Evolutionary conservation across 257 asterid species (phyloP), one percentile per base, ranked within the genome.

Genomic region (Lycium ferocissimum): DNA sequence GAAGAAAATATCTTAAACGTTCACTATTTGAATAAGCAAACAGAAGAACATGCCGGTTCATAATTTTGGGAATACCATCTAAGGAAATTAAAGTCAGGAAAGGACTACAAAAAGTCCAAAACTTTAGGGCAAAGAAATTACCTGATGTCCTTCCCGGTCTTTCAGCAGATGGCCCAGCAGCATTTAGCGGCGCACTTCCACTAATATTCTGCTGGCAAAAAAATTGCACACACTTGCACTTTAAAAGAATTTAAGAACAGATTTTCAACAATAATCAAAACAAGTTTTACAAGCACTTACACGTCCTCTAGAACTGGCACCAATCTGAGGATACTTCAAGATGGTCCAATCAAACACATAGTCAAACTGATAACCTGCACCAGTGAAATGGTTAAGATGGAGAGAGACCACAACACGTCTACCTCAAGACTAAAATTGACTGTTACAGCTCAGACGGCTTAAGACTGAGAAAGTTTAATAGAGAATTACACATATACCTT

Each of bases 291-390:
- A 82, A 84, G 82, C 81, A 88, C 92, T 63, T 76, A 93, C 99
- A 90, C 97, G 91, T 47, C 93, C 88, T 92, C 95, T 89, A 78
- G 99, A 93, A 85, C 96, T 91, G 37, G 98, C 83, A 84, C 98
- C 97, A 78, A 94, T 93, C 90, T 93, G 99, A 84, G 99, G 99
- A 91, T 94, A 92, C 92, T 96, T 96, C 92, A 95, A 83, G 87
- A 94, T 92, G 15, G 99, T 95, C 98, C 99, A 96, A 88, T 96
- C 99, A 88, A 95, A 95, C 69, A 96, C 98, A 85, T 93, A 96
- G 87, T 96, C 99, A 86, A 96, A 94, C 86, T 96, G 99, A 90
- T 94, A 96, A 85, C 98, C 99, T 96, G 91, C 88, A 84, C 75
- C 79, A 76, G 73, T 18, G 62, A 88, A 72, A 62, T 70, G 70